Evolutionary conservation across 139 green algal species (phyloP), one percentile per base, ranked within the genome.

Genomic region (Coelastrella sp.): DNA sequence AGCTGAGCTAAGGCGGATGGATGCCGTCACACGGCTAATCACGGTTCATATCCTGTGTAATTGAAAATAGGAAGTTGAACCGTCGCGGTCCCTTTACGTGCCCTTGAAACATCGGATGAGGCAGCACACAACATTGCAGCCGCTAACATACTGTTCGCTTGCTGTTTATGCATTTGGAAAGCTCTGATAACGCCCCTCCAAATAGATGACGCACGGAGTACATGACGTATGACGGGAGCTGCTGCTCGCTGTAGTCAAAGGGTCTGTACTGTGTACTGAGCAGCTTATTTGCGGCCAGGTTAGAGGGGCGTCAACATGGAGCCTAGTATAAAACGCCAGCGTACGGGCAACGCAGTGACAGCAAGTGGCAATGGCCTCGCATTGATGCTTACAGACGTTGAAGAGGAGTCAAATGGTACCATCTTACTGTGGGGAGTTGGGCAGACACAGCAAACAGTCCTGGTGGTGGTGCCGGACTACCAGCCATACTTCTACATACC

Each of bases 401-500:
- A 96, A 74, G 93, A 95, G 66, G 64, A 68, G 5, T 3, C 32
- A 5, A 93, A 92, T 17, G 64, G 79, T 11, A 58, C 64, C 0
- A 94, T 95, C 3, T 6, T 76, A 32, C 47, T 96, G 16, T 96
- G 92, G 92, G 94, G 94, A 14, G 79, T 74, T 0, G 32, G 47
- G 4, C 77, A 82, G 86, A 3, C 2, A 57, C 13, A 80, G 54
- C 16, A 75, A 47, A 92, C 75, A 22, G 90, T 95, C 57, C 88
- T 96, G 58, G 23, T 95, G 20, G 59, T 87, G 7, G 73, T 96
- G 2, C 54, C 71, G 32, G 93, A 94, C 91, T 96, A 96, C 83
- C 61, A 92, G 77, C 94, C 93, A 8, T 95, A 95, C 89, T 94
- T 96, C 83, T 94, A 93, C 83, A 89, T 96, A 0, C 90, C 93